Base-by-base conservation (phyloP, 2,329 filamentous ascomycete species). In the Mollisia scopiformis region DNA sequence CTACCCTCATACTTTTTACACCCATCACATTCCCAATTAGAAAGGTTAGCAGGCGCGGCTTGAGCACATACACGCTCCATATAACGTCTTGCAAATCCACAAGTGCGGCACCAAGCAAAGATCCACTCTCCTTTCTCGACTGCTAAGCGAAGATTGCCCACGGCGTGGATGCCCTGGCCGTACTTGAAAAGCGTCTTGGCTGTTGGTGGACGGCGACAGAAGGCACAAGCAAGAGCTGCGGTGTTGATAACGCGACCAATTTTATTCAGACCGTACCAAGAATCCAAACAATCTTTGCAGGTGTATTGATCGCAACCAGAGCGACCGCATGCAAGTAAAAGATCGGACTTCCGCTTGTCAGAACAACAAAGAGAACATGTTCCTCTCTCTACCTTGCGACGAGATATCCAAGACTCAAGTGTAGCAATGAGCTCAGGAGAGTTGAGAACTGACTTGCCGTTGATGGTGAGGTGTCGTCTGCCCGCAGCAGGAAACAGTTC, bases 311-410 rank as follows among this genome's bases (percentile, higher is more conserved):
- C 16, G 55, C 65, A 67, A 4, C 57, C 61, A 5, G 46, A 19
- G n/a, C 62, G 56, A 4, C 62, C 65, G 31, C 65, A 67, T 25
- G 59, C 61, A 14, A 31, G 52, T 7, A 55, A 54, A 2, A 65
- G 49, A 35, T 63, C 58, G 1, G 30, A 19, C 37, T 67, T 65
- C 13, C 53, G 31, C n/a, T 55, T 52, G 28, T 30, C 37, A 13
- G 65, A 62, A 62, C 62, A 65, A 31, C 65, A 67, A 1, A 67
- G 58, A 10, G 62, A 62, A 37, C 65, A 67, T 11, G 39, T 62
- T 16, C 55, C 57, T 16, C 33, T 39, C 50, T 67, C 56, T 13
- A 52, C 53, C 14, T 46, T 55, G 6, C 62, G 58, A 23, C 61
- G 39, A 13, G 37, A 61, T 19, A 67, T 28, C 65, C 65, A 67